These are phyloP conservation scores for Aspergillus funiculosus DNA, from an alignment of 495 filamentous ascomycete genomes.

Conservation along the genomic window DNA sequence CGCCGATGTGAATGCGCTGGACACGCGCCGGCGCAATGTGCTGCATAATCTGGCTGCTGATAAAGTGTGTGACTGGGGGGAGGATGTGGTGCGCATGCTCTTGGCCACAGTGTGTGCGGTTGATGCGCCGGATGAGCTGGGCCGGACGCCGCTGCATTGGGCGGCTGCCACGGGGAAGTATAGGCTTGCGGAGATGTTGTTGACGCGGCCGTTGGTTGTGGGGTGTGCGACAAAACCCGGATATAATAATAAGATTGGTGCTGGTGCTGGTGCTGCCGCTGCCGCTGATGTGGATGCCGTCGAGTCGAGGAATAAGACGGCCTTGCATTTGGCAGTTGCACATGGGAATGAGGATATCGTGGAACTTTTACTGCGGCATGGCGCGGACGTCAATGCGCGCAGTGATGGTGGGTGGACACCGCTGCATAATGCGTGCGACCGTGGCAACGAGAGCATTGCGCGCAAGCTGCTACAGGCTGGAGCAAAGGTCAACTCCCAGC, in stretches of 20 bases:
- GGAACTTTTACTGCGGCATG: conserved; percentile 45
- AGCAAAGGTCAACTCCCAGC: conserved; percentile 51
- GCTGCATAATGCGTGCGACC: conserved; percentile 58
- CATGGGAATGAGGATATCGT: conserved; percentile 51
- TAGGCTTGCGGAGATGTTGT: conserved; percentile 48
- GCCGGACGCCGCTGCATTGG: conserved; percentile 57
- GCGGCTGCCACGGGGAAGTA: conserved; percentile 57
- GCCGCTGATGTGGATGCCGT: conserved; percentile 45
- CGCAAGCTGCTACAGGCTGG: conserved; percentile 43
- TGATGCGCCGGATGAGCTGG: conserved; percentile 44
- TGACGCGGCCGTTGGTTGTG: conserved; percentile 35
- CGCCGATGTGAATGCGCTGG: conserved; percentile 45
- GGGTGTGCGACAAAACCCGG: no score
- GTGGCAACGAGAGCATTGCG: conserved; percentile 47
- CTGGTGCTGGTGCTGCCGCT: conserved; percentile 12
- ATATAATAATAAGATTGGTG: background rate
- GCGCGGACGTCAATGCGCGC: conserved; percentile 48
- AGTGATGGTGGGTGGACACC: conserved; percentile 61
- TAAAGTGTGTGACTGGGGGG: conserved; percentile 48
- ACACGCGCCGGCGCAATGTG: conserved; percentile 35
- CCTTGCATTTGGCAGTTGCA: conserved; percentile 54
- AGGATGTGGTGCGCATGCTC: conserved; percentile 44
- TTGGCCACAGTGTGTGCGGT: conserved; percentile 39
- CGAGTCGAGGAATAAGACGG: conserved; percentile 54
- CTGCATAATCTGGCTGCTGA: conserved; percentile 54